Base-by-base conservation (phyloP, 2,329 filamentous ascomycete genomes). In the Neurospora sp. region DNA sequence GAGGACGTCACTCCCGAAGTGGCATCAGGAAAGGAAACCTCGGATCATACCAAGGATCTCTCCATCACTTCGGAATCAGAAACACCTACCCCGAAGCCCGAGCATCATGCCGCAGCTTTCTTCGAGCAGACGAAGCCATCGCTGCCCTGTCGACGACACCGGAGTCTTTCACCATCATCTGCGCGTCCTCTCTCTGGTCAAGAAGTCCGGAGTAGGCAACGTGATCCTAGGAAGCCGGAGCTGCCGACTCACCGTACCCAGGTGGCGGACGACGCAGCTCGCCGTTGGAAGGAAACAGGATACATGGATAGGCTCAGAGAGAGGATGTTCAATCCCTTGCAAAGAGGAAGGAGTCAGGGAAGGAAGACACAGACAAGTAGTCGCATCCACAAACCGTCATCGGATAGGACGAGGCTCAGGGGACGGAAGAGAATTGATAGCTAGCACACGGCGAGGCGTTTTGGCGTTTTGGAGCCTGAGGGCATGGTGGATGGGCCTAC, bases 311-410 rank as follows among this genome's bases (percentile, higher is more conserved):
- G 77, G 67, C 74, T 77, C 69, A 74, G 71, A 23, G 74, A 75
- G 72, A 77, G 79, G 70, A 79, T 80, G 67, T 71, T 72, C 66
- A 81, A 78, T 71, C 78, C 80, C 52, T 75, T 77, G 67, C 70
- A 74, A 73, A 72, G 75, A 72, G 73, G 76, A 75, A 74, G 82
- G 73, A 83, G 82, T 78, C 83, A 82, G 83, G 84, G 66, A 81
- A 83, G 75, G 76, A 79, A 69, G 71, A 81, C 46, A 82, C 83
- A 62, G 8, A 17, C 23, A 62, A 36, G 52, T 36, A 62, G 12
- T 69, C 83, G 82, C 72, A 81, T 87, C 73, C 83, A 83, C 72
- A 87, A 87, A 75, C 76, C 81, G 69, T 76, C 77, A 70, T 76
- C 80, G 69, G 83, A 85, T 71, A 73, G 77, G 36, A 73, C 78